Base-by-base conservation (phyloP, 306 rosid species). In the Albizia julibrissin region DNA sequence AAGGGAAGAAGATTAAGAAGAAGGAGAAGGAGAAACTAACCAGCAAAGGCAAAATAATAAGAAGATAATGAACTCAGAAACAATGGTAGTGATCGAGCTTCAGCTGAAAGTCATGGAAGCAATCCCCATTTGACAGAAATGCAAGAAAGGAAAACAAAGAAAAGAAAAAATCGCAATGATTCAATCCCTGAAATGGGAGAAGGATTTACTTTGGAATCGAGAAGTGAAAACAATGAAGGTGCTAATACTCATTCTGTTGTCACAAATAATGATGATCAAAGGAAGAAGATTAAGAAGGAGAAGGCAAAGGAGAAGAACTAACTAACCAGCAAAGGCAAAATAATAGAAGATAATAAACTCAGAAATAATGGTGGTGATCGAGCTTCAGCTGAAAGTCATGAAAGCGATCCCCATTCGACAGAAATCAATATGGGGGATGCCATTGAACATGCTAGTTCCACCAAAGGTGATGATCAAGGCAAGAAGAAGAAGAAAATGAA, bases 1-100 rank as follows among this genome's bases (percentile, higher is more conserved):
- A 68, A 62, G 75, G 62, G 31, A 83, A 75, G 80, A 80, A 31
- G 81, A 77, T 19, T 39, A 75, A 19, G 72, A 69, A 82, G 37
- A 77, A n/a, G 75, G 21, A 14, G 27, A 29, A 69, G 78, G 79
- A 67, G 27, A 5, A 24, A 4, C 70, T 52, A 68, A 33, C 40
- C 47, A 78, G 22, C 33, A 44, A 58, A 75, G 69, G 76, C 15
- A 71, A 72, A 49, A 69, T 27, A 46, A 5, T 13, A 56, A 56
- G 76, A 34, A 72, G 88, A 66, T 37, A 58, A 14, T 40, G 76
- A 34, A 24, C 62, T 61, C 15, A n/a, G 72, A 56, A 54, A 47
- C 73, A 74, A 72, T 39, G 74, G 69, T 43, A 54, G 69, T 54
- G n/a, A 54, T 75, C 33, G 34, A 56, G 11, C 13, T 75, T 6